phyloP scores from a whole-genome alignment of 495 filamentous ascomycete species.

The Usnea hakonensis region DNA sequence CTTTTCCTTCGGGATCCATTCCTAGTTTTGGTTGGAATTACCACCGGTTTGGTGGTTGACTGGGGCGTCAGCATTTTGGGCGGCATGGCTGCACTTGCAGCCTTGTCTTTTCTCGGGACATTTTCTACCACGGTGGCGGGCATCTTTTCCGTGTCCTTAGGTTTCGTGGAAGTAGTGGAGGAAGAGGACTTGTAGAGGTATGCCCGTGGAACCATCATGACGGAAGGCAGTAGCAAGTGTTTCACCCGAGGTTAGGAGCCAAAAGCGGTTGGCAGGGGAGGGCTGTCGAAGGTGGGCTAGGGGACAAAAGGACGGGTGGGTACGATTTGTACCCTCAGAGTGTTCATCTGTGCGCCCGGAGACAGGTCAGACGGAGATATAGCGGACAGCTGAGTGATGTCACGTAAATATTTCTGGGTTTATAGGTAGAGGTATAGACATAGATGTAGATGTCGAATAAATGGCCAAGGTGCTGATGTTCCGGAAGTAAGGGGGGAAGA shows the following conservation, averaged over 20 bases:
- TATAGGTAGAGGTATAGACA: too few relatives aligned
- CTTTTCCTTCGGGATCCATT: slow-evolving; percentile 8
- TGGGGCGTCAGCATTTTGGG: slow-evolving; percentile 24
- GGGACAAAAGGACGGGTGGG: background rate
- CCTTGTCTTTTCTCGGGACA: slow-evolving; percentile 6
- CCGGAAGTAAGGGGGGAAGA: too few relatives aligned
- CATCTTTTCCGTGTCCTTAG: background rate
- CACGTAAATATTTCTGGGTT: too few relatives aligned
- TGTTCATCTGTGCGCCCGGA: background rate
- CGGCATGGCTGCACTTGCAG: slow-evolving; percentile 32
- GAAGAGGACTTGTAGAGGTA: slow-evolving; percentile 17
- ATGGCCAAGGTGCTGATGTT: too few relatives aligned
- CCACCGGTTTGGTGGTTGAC: slow-evolving; percentile 23
- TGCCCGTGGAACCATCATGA: slow-evolving; percentile 24
- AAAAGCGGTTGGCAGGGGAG: background rate
- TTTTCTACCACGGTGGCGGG: slow-evolving; percentile 1
- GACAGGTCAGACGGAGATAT: background rate
- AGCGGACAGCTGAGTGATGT: background rate
- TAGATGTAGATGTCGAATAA: too few relatives aligned
- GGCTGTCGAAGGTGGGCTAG: background rate
- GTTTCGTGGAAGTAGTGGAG: background rate
- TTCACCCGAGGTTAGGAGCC: background rate
- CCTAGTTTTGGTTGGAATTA: slow-evolving; percentile 22
- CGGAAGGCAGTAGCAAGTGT: background rate
- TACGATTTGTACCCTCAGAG: too few relatives aligned